phyloP scores from a whole-genome alignment of 352 stramenopile species.

The Thalassiosira mediterranea region DNA sequence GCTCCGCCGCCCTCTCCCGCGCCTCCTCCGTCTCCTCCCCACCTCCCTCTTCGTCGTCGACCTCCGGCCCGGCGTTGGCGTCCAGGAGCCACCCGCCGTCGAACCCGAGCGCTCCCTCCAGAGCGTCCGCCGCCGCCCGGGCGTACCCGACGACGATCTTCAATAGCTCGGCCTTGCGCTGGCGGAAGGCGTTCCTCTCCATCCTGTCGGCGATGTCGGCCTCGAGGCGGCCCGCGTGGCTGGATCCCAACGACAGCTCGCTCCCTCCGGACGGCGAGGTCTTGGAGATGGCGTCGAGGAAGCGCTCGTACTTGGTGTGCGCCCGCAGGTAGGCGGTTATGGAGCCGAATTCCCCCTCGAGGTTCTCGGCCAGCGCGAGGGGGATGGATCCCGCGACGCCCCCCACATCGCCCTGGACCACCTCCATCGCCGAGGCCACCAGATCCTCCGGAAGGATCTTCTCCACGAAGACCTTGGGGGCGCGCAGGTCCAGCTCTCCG shows the following conservation, averaged over 20 bases:
- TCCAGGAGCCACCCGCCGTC: conserved; percentile 72
- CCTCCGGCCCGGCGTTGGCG: conserved; percentile 27
- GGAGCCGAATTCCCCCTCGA: conserved; percentile 58
- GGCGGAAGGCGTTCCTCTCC: conserved; percentile 53
- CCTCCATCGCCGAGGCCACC: conserved; percentile 31
- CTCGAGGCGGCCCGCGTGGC: conserved; percentile 30
- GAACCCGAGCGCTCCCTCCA: conserved; percentile 64
- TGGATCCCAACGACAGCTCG: conserved; percentile 8
- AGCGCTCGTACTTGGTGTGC: conserved; percentile 56
- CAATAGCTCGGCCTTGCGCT: conserved; percentile 52
- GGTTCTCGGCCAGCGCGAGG: conserved; percentile 36
- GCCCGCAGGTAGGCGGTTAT: conserved; percentile 66
- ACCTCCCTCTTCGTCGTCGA: conserved; percentile 21
- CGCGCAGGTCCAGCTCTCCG: conserved; percentile 23
- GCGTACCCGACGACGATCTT: conserved; percentile 60
- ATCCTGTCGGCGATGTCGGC: conserved; percentile 51
- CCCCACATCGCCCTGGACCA: conserved; percentile 9
- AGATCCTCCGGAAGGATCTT: conserved; percentile 50
- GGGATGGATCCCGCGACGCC: conserved; percentile 22
- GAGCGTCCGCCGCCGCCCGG: conserved; percentile 42
- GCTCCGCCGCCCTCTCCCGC: conserved; percentile 37
- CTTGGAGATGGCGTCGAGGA: conserved; percentile 56
- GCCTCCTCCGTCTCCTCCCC: conserved; percentile 25
- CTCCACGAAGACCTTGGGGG: conserved; percentile 45
- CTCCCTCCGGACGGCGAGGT: conserved; percentile 37